Base-by-base conservation (phyloP, 495 filamentous ascomycete species). In the Penicillium tannophilum region DNA sequence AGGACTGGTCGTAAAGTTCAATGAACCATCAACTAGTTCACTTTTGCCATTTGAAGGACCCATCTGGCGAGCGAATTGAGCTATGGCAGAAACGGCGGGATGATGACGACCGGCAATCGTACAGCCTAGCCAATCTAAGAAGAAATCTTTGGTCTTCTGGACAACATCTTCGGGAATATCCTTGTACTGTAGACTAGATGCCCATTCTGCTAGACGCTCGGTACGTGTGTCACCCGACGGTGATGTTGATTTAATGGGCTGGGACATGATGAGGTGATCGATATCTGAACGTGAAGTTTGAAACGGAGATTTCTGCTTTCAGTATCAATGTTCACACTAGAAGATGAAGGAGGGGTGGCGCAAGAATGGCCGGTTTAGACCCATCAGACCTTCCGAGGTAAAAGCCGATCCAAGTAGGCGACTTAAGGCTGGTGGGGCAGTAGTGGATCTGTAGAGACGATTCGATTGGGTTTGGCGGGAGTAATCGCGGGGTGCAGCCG, bases 121-220 rank as follows among this genome's bases (percentile, higher is more conserved):
- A 58, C 72, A 75, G 24, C 66, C 72, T 3, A 75, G 48, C 51
- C 61, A 65, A 49, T 75, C 72, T 16, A 73, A 39, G 48, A 75
- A 75, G 31, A 75, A 67, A 36, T 72, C 70, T 41, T 73, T 75
- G 7, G 72, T 75, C 35, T 72, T 72, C 44, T 73, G 54, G 30
- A 75, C 51, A 0, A 70, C 72, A 43, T 66, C 55, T 23, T 60
- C 36, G 3, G 71, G 69, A n/a, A 74, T 68, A 45, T 72, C 67
- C 1, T 50, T 28, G 52, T 69, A 74, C 26, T 58, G 43, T n/a
- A 74, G 59, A 7, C 60, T 59, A 1, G 59, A 52, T 11, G 67
- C 61, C 69, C 69, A 74, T 20, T 36, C 56, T 35, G 66, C 69
- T 14, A 74, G 55, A 20, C 39, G 60, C 45, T 70, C 63, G 11